A percentile compares a stretch with the other conserved stretches of the same genome.
Evolutionary conservation across 345 rosid genomes (phyloP).

Genomic region (Nephelium lappaceum): DNA sequence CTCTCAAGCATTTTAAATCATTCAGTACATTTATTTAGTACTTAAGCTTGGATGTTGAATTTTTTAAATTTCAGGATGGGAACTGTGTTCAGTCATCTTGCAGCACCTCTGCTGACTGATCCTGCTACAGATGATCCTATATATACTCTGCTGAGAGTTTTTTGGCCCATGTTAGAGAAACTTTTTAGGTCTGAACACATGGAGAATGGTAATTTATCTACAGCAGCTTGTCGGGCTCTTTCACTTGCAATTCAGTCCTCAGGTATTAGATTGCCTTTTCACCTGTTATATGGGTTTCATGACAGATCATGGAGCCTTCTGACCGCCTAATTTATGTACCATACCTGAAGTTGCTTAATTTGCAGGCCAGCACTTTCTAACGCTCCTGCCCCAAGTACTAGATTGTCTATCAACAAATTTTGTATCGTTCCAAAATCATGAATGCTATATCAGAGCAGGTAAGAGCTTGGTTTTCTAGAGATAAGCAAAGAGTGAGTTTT

Average conservation of each 20-base stretch:
- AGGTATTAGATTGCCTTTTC: slow-evolving; percentile 47
- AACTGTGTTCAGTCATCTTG: slow-evolving; percentile 80
- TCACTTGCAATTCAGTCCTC: slow-evolving; percentile 90
- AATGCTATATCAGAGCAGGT: slow-evolving; percentile 94
- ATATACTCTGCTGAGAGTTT: slow-evolving; percentile 59
- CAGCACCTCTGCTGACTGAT: slow-evolving; percentile 47
- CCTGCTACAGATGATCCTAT: slow-evolving; percentile 67
- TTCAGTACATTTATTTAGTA: neutral
- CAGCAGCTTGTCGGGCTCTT: slow-evolving; percentile 92
- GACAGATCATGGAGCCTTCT: slow-evolving; percentile 23
- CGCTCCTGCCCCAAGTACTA: slow-evolving; percentile 72
- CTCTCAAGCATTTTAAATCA: neutral
- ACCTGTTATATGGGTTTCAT: neutral
- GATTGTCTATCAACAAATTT: slow-evolving; percentile 88
- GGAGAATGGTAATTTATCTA: slow-evolving; percentile 78
- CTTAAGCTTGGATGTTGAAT: slow-evolving; percentile 1
- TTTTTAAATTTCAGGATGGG: slow-evolving; percentile 65
- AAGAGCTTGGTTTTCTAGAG: slow-evolving; percentile 11
- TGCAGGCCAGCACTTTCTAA: slow-evolving; percentile 84
- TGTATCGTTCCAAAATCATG: slow-evolving; percentile 76
- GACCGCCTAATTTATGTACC: slow-evolving; percentile 5
- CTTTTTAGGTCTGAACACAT: slow-evolving; percentile 76
- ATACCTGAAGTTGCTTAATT: slow-evolving; percentile 31
- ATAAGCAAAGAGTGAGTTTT: neutral
- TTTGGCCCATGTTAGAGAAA: slow-evolving; percentile 95